Base-by-base conservation (phyloP, 164 flowering plant species). In the Berberis thunbergii region DNA sequence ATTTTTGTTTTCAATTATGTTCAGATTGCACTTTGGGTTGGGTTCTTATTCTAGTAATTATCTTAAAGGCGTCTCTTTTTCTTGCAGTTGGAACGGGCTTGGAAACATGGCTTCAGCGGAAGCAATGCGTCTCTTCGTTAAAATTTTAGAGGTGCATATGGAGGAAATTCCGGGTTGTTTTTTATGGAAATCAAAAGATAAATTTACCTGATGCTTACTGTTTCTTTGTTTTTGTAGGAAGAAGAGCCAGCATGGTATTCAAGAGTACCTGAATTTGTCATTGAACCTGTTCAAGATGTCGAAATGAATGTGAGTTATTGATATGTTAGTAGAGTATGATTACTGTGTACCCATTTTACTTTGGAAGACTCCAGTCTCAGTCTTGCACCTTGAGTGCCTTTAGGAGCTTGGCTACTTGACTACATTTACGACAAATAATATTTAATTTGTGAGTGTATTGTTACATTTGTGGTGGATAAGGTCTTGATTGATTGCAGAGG, bases 191-290 rank as follows among this genome's bases (percentile, higher is more conserved):
- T 40, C 26, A 54, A 2, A 13, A 56, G n/a, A 45, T 66, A 12
- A 26, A 26, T 26, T 26, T 6, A 57, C 54, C 59, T 75, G 26
- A 69, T 64, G 54, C 3, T 61, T 52, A 48, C 8, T 64, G 48
- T 43, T n/a, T 54, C 40, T 65, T 71, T 68, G 50, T 55, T 73
- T 68, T 43, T 41, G 56, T 68, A 95, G 99, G 98, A 95, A 78
- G 99, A 95, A 78, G 96, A 89, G 69, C 98, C 98, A 49, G 89
- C 92, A 53, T 95, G 99, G 99, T 95, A 95, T 78, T 91, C 99
- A 59, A 86, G 96, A 74, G 85, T 81, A 59, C 85, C 96, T 49
- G 79, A 87, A 65, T 76, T 65, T 74, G 82, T 82, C 55, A 62
- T 72, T n/a, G 87, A 85, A 72, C 88, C 98, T 70, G 81, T 77